Conservation (phyloP, 139 green algal genomes). For the Coelastrella sp. region DNA sequence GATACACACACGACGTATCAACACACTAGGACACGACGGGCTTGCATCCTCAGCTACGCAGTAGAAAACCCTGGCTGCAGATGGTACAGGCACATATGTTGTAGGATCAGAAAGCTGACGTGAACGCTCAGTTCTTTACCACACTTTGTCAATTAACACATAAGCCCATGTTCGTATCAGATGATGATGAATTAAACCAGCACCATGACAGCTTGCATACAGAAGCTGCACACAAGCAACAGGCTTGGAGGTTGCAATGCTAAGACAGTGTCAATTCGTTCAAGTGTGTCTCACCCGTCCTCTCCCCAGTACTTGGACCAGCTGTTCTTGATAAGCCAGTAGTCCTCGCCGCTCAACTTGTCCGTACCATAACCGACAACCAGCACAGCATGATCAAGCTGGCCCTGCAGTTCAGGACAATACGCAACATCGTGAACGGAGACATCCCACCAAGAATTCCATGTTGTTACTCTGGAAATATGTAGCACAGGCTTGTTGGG, state of each 20-base stretch:
- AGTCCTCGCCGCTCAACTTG: slow-evolving; percentile 53
- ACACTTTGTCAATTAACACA: background rate
- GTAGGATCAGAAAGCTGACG: background rate
- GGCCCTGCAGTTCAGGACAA: slow-evolving; percentile 19
- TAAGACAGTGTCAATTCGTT: background rate
- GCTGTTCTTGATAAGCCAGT: slow-evolving; percentile 66
- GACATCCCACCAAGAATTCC: too few species aligned
- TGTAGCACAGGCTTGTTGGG: too few species aligned
- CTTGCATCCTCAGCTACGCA: too few species aligned
- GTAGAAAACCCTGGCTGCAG: background rate
- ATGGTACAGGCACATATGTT: background rate
- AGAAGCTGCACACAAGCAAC: background rate
- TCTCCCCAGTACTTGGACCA: slow-evolving; percentile 56
- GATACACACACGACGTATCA: too few species aligned
- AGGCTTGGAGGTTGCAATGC: background rate
- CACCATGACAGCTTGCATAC: background rate
- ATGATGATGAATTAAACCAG: background rate
- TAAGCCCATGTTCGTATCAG: background rate
- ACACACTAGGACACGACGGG: too few species aligned
- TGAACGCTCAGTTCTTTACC: background rate
- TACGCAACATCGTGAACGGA: background rate
- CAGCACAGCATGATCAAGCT: slow-evolving; percentile 67
- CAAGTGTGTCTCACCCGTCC: slow-evolving; percentile 47
- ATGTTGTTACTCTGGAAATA: too few species aligned
- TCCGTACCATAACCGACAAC: slow-evolving; percentile 69